Percentiles rank a stretch among this genome's conserved stretches.
Evolutionary conservation across 2,329 filamentous ascomycete species (phyloP).

Genomic region (Penicillium frequentans): DNA sequence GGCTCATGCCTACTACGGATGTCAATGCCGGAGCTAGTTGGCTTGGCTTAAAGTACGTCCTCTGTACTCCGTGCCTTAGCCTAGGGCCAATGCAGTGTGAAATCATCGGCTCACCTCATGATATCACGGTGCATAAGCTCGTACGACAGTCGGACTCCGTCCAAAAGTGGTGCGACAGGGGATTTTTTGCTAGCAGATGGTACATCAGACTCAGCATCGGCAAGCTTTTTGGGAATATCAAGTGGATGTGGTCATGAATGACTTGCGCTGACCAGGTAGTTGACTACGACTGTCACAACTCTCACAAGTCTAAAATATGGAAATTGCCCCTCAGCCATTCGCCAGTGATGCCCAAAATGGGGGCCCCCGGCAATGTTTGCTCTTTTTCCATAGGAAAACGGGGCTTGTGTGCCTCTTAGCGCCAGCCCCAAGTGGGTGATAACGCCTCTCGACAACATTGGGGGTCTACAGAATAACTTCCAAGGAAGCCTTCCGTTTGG

Average conservation of each 20-base stretch:
- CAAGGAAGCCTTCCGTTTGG: conserved; percentile 19
- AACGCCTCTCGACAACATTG: not conserved
- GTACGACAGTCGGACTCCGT: not conserved
- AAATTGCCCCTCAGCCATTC: not conserved
- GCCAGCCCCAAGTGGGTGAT: not conserved
- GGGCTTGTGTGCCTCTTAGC: not conserved
- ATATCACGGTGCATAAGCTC: conserved; percentile 21
- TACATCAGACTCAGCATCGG: not conserved
- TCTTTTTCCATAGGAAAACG: not conserved
- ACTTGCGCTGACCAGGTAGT: not conserved
- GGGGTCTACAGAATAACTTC: not conserved
- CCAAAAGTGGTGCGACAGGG: not conserved
- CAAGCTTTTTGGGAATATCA: not conserved
- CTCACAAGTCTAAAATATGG: not conserved
- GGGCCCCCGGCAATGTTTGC: not conserved
- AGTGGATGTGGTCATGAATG: not conserved
- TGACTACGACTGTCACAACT: not conserved
- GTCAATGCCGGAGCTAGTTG: not conserved
- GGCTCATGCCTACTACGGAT: not conserved
- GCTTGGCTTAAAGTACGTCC: not conserved
- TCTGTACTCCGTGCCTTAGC: not conserved
- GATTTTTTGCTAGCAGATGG: not conserved
- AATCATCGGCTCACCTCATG: conserved; percentile 13
- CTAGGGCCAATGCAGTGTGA: conserved; percentile 6
- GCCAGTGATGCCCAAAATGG: not conserved